These are phyloP conservation scores for Zygosaccharomyces pseudobailii DNA, from an alignment of 1,139 yeast genomes.

Conservation along the genomic window DNA sequence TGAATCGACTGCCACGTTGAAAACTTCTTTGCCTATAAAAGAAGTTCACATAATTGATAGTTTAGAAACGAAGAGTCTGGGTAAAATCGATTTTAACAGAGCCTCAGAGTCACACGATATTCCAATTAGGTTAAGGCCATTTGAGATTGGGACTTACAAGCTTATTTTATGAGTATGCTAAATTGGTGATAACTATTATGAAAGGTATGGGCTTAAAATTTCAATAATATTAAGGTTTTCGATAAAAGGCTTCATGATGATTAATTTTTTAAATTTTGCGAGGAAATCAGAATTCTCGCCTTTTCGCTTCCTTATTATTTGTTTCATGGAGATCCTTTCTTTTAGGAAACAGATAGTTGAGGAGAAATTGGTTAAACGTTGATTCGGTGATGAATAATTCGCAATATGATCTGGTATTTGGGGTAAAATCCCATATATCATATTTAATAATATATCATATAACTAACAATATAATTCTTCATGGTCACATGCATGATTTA, in stretches of 20 bases:
- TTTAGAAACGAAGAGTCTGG: slow-evolving; percentile 53
- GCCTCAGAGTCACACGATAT: slow-evolving; percentile 39
- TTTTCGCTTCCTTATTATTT: too few relatives aligned
- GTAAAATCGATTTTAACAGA: slow-evolving; percentile 34
- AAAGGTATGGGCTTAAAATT: too few relatives aligned
- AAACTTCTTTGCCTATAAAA: slow-evolving; percentile 41
- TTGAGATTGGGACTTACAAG: slow-evolving; percentile 70
- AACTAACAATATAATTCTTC: too few relatives aligned
- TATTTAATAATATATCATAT: too few relatives aligned
- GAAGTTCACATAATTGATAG: slow-evolving; percentile 59
- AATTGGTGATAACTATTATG: too few relatives aligned
- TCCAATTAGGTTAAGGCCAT: slow-evolving; percentile 53
- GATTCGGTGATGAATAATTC: too few relatives aligned
- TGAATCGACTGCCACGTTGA: slow-evolving; percentile 48
- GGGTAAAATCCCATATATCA: not conserved
- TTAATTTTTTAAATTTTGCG: not conserved
- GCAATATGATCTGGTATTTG: too few relatives aligned
- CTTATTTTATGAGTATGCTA: slow-evolving; percentile 36
- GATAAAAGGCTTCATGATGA: not conserved
- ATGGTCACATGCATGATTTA: too few relatives aligned
- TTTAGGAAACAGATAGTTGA: too few relatives aligned
- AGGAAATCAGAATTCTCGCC: too few relatives aligned
- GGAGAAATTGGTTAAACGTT: not conserved
- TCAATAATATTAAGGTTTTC: not conserved
- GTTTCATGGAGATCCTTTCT: too few relatives aligned